Percentiles rank a stretch among this genome's conserved stretches.
Evolutionary conservation across 768 basidiomycete genomes (phyloP).

Genomic region (Lactarius trivialis): DNA sequence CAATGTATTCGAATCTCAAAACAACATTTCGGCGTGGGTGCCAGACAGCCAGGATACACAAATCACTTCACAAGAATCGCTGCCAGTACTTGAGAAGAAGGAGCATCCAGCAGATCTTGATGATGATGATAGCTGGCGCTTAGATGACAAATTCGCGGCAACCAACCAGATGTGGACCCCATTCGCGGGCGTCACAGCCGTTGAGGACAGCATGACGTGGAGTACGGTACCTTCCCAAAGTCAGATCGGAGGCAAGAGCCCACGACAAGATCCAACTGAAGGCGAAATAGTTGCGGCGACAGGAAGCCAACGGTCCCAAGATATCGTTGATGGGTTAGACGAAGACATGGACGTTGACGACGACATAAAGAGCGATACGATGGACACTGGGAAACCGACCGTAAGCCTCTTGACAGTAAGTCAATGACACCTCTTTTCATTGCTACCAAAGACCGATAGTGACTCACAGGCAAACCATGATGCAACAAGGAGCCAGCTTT

Average conservation of each 20-base stretch:
- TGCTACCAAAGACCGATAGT: neutral
- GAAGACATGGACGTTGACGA: slow-evolving; percentile 36
- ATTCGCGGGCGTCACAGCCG: slow-evolving; percentile 36
- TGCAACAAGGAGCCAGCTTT: slow-evolving; percentile 46
- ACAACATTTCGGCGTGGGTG: slow-evolving; percentile 46
- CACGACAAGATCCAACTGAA: slow-evolving; percentile 11
- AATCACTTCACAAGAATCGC: slow-evolving; percentile 32
- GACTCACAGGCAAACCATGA: slow-evolving; percentile 6
- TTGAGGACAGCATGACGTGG: slow-evolving; percentile 73
- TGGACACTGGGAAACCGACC: slow-evolving; percentile 35
- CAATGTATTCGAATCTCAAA: slow-evolving; percentile 42
- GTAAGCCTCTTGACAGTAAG: slow-evolving; percentile 39
- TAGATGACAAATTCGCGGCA: slow-evolving; percentile 55
- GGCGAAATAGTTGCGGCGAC: slow-evolving; percentile 5
- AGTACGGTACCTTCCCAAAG: slow-evolving; percentile 60
- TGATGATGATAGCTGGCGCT: slow-evolving; percentile 70
- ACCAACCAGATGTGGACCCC: slow-evolving; percentile 54
- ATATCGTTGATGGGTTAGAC: slow-evolving; percentile 21
- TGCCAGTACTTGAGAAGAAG: slow-evolving; percentile 15
- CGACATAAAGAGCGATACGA: slow-evolving; percentile 36
- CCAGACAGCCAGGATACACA: slow-evolving; percentile 56
- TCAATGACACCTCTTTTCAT: slow-evolving; percentile 11
- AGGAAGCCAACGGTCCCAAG: slow-evolving; percentile 7
- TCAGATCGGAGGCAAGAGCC: slow-evolving; percentile 31
- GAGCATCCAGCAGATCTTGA: slow-evolving; percentile 38